Base-by-base conservation (phyloP, 2,329 filamentous ascomycete genomes). In the Akanthomyces uredinophilus region DNA sequence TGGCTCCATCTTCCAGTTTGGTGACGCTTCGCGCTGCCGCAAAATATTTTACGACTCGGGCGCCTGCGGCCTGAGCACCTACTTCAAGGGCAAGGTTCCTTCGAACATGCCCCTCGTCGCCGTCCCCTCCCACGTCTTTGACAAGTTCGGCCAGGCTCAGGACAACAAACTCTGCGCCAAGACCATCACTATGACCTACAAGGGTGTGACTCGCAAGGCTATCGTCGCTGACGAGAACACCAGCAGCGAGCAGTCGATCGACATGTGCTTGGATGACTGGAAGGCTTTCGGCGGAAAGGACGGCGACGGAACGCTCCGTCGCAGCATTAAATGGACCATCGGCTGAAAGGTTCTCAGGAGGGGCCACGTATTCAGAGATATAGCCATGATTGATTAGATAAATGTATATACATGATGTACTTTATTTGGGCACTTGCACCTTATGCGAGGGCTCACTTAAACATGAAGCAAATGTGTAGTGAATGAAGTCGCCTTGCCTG, bases 221-320 rank as follows among this genome's bases (percentile, higher is more conserved):
- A 50, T 68, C 10, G 63, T 62, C 4, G 65, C 66, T 10, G 60
- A 67, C 24, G 60, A 63, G 49, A 66, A 66, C 63, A 65, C 54
- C 22, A 67, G 65, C 32, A 52, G 68, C 65, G 69, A 72, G 52
- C 66, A 67, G 57, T 64, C 63, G 16, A 62, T 68, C 29, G 62
- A 64, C 22, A 64, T 64, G 62, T 64, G 62, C 20, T 46, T 64
- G 16, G 57, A 51, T n/a, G 52, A 60, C 27, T 64, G 62, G 62
- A 55, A 61, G 57, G 62, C 62, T 13, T 64, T 64, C 27, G 56
- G 57, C 4, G 62, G 62, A 52, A 54, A 58, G 35, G 62, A 64
- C 24, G 52, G 57, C 14, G 62, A 64, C n/a, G 62, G 62, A 11
- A 64, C 57, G 4, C 51, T 64, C 3, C 50, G 51, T n/a, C 22